A percentile compares a stretch with the other conserved stretches of the same genome.
Conservation (phyloP, 1,284 basidiomycete genomes). For the Irpex sp. region DNA sequence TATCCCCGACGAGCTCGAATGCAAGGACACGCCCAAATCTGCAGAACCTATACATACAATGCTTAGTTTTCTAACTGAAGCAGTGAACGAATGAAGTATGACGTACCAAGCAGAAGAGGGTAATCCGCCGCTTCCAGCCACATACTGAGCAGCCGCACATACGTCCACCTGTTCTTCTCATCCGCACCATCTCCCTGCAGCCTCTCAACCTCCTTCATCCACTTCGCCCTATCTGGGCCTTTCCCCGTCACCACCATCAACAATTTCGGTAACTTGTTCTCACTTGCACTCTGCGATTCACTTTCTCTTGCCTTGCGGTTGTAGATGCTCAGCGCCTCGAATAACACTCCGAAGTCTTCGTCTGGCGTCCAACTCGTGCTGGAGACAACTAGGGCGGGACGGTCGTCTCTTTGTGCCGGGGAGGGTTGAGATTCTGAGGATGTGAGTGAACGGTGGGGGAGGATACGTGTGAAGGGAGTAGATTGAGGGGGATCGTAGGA, state of each 20-base stretch:
- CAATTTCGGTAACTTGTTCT: slow-evolving; percentile 59
- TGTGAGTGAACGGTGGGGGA: slow-evolving; percentile 2
- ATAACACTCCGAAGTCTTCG: slow-evolving; percentile 87
- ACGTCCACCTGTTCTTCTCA: slow-evolving; percentile 50
- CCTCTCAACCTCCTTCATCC: slow-evolving; percentile 58
- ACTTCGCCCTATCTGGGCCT: slow-evolving; percentile 71
- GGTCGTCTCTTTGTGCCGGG: slow-evolving; percentile 47
- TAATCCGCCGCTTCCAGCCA: slow-evolving; percentile 92
- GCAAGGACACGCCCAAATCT: slow-evolving; percentile 88
- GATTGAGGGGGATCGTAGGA: slow-evolving; percentile 44
- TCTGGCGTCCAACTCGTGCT: slow-evolving; percentile 98
- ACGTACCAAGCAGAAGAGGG: slow-evolving; percentile 68
- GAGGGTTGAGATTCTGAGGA: background rate
- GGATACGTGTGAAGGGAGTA: slow-evolving; percentile 53
- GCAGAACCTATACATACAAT: slow-evolving; percentile 62
- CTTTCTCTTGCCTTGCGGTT: slow-evolving; percentile 48
- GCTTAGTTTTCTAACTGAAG: background rate
- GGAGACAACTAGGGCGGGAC: slow-evolving; percentile 85
- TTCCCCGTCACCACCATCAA: slow-evolving; percentile 90
- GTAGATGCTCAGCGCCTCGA: slow-evolving; percentile 69
- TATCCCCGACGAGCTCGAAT: slow-evolving; percentile 84
- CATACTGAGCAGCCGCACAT: slow-evolving; percentile 77
- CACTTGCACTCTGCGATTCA: slow-evolving; percentile 2
- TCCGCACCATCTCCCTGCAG: slow-evolving; percentile 42
- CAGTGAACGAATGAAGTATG: background rate